Evolutionary conservation across 768 basidiomycete genomes (phyloP), one percentile per base, ranked within the genome.

Genomic region (Hypholoma sublateritium): DNA sequence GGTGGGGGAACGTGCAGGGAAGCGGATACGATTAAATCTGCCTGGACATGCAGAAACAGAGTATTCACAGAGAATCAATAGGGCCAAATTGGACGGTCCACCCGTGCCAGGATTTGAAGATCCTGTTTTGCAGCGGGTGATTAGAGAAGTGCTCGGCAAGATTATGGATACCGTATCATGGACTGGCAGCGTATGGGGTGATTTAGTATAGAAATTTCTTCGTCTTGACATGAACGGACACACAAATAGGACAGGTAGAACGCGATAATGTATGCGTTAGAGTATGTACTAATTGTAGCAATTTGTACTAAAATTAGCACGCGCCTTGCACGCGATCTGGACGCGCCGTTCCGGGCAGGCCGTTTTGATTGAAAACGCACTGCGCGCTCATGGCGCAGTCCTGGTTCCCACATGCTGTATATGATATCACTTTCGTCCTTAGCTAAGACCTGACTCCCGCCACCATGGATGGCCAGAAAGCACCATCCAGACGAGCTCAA

Each of bases 51-150:
- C 46, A 5, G 48, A 24, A n/a, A 17, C 24, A 25, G 11, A 46
- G 22, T 32, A 32, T 21, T 25, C 11, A 19, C 19, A 35, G 53
- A 17, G 6, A 48, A 41, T 49, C 9, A 32, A 32, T 32, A 9
- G 28, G 9, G 37, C 17, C 9, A 50, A 39, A 19, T 35, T 58
- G 19, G 56, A 55, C 5, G 54, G 61, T 14, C 42, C 42, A 14
- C 49, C 57, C 2, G 74, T 88, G 41, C 86, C 85, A 64, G 89
- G 88, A 1, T 90, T 89, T 62, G 87, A 90, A 56, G 87, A 87
- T 61, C 76, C 76, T 24, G 72, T 85, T 1, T 71, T 91, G 49
- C 71, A 62, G n/a, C 59, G 63, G 12, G 83, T 76, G 0, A 68
- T 80, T 8, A 61, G 64, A 14, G 79, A 82, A 12, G 74, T 74